Evolutionary conservation across 2,329 filamentous ascomycete species (phyloP), one percentile per base, ranked within the genome.

Genomic region (Colletotrichum lini): DNA sequence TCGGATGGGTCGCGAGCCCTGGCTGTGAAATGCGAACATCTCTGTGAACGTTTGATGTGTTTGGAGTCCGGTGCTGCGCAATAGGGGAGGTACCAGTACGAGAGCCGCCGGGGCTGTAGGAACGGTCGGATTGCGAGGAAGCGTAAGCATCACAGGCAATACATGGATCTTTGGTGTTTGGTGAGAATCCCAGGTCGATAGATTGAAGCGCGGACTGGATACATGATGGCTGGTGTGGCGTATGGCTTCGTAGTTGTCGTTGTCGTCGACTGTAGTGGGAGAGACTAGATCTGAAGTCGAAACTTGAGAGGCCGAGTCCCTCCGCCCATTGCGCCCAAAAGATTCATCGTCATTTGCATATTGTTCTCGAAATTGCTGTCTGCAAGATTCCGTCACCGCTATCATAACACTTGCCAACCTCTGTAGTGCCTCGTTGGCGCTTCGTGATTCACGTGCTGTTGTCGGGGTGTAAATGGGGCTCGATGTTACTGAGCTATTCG

Each of bases 301-400:
- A 23, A 58, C 50, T 26, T 38, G 42, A 56, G n/a, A 68, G 23
- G 23, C 50, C 15, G 23, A 23, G 18, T 57, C 16, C 45, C 42
- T 40, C 15, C 35, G 23, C 12, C 23, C 54, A 23, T 49, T 45
- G 16, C 26, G 26, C 16, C 47, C 26, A 18, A 16, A 40, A 3
- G 21, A 7, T 16, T 35, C 16, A 30, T 40, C 21, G 16, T 26
- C 57, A 15, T 26, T 44, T n/a, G 26, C 18, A 8, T 64, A 58
- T 40, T 52, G 54, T 16, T 56, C 38, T 45, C 57, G 42, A n/a
- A 71, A 68, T 9, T 68, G 58, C 21, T 67, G 57, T 58, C 58
- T 58, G 38, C 59, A 72, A 7, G 65, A 69, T 47, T 72, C 65
- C 13, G 65, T 72, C 15, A 56, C 58, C 35, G 58, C 65, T 69